Base-by-base conservation (phyloP, 352 stramenopile species). In the Globisporangium nagaii region DNA sequence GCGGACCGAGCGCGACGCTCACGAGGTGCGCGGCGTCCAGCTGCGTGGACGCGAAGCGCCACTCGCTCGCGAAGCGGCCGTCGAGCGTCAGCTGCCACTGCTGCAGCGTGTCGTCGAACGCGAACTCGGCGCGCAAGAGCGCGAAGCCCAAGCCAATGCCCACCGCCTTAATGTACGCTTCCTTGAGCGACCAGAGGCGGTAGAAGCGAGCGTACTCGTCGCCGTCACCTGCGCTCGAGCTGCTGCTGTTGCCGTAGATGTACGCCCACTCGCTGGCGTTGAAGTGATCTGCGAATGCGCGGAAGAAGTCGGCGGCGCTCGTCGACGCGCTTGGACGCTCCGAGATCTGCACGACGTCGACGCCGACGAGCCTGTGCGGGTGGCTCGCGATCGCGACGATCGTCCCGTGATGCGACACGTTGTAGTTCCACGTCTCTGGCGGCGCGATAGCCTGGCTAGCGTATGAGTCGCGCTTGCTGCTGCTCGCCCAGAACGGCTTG, bases 91-190 rank as follows among this genome's bases (percentile, higher is more conserved):
- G 51, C 3, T 62, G 46, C 73, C 73, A 86, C 17, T 25, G 35
- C 19, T 70, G 25, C 10, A 66, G 56, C 11, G 25, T 10, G 12
- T 43, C 39, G 2, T 46, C 30, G 40, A 60, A 35, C 3, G 41
- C 15, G 28, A 90, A 88, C 50, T 90, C 75, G 13, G 68, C 70
- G 37, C 78, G 75, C 39, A 77, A 56, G 22, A 92, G 47, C 15
- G 65, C 49, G 35, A 89, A 87, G 10, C 73, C 75, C n/a, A 90
- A 42, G 11, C 82, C 82, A 32, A 88, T 75, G 11, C 82, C 79
- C 15, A 90, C 48, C 4, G 82, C 79, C 37, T 93, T 90, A 41
- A 90, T 86, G 35, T 83, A 90, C 28, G 79, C 55, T 40, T 93
- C 79, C 50, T 90, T 93, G 12, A 93, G 60, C 12, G 79, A 88